A percentile compares a stretch with the other conserved stretches of the same genome.
These are phyloP conservation scores for Pestalotiopsis sp. DNA, from an alignment of 2,329 filamentous ascomycete species.

Conservation along the genomic window DNA sequence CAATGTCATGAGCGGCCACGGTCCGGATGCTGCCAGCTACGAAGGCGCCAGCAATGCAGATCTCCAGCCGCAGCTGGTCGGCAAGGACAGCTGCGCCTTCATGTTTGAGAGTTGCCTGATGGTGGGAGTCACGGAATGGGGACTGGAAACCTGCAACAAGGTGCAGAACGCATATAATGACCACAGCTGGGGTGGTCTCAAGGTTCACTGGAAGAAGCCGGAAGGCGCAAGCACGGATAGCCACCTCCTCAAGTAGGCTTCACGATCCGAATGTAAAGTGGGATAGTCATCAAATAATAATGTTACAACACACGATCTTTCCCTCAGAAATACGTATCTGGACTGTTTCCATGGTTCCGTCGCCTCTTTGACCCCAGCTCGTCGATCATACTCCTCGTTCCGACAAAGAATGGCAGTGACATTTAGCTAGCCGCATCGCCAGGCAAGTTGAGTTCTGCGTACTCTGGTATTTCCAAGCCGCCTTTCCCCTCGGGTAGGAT, in stretches of 20 bases:
- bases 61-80: conserved; percentile 59
- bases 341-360: background rate
- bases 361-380: background rate
- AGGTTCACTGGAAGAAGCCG: conserved; percentile 61
- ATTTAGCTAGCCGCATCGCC: background rate
- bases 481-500: conserved; percentile 24
- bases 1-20: conserved; percentile 64
- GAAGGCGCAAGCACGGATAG: conserved; percentile 29
- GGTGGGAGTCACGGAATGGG: conserved; percentile 75
- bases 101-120: conserved; percentile 73
- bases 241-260: conserved; percentile 31
- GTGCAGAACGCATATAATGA: conserved; percentile 72
- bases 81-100: conserved; percentile 64
- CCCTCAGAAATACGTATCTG: background rate
- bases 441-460: conserved; percentile 26
- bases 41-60: conserved; percentile 66
- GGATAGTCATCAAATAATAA: background rate
- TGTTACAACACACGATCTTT: background rate
- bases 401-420: background rate
- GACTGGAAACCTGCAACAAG: conserved; percentile 59
- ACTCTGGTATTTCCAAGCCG: conserved; percentile 26
- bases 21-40: conserved; percentile 52
- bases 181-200: conserved; percentile 77
- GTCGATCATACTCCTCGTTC: background rate
- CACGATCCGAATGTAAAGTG: background rate